These are phyloP conservation scores for Chaetomium cochliodes DNA, from an alignment of 495 filamentous ascomycete species.

Conservation along the genomic window DNA sequence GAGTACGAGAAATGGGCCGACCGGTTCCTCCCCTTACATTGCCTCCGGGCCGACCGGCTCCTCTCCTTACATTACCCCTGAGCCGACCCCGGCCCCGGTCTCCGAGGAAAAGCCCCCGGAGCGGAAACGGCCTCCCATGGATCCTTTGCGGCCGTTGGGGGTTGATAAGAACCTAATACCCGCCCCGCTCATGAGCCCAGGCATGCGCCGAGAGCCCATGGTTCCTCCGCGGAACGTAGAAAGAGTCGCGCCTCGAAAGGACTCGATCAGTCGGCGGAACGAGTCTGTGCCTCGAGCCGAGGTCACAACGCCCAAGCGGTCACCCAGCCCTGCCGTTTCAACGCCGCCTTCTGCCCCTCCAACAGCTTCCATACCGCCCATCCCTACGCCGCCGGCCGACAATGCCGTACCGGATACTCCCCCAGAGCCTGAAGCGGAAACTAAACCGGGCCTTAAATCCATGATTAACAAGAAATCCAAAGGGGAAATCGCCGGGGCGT, in stretches of 20 bases:
- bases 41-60: constrained; percentile 40
- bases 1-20: constrained; percentile 48
- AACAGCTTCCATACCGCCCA: constrained; percentile 24
- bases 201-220: constrained; percentile 44
- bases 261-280: constrained; percentile 31
- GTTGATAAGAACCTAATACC: constrained; percentile 50
- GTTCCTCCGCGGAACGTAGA: constrained; percentile 49
- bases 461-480: constrained; percentile 77
- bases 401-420: constrained; percentile 34
- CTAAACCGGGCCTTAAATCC: constrained; percentile 77
- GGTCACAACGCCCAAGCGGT: constrained; percentile 23
- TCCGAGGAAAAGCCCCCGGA: constrained; percentile 49
- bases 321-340: constrained; percentile 25
- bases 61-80: constrained; percentile 40
- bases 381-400: constrained; percentile 27
- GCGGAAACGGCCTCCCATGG: constrained; percentile 54
- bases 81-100: constrained; percentile 38
- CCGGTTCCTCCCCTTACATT: constrained; percentile 41
- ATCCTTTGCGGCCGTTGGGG: constrained; percentile 44
- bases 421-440: constrained; percentile 51
- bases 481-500: constrained; percentile 69
- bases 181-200: constrained; percentile 54
- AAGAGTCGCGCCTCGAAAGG: constrained; percentile 41
- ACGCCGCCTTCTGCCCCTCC: constrained; percentile 18
- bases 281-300: constrained; percentile 25